These are phyloP conservation scores for Entonaema liquescens DNA, from an alignment of 495 filamentous ascomycete genomes.

Conservation along the genomic window DNA sequence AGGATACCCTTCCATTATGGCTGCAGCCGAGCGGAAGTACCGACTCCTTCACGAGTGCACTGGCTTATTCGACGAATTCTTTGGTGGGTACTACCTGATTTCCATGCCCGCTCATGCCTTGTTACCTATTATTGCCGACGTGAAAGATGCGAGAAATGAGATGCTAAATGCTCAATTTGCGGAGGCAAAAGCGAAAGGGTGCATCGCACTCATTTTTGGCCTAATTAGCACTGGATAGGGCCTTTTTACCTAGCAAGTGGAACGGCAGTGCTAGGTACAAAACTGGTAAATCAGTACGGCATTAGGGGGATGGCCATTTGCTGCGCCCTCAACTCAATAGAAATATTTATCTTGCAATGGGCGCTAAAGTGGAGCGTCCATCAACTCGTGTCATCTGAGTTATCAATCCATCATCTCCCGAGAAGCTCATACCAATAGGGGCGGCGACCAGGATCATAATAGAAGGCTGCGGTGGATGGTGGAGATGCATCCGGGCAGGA, in stretches of 20 bases:
- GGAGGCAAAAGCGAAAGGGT: conserved; percentile 39
- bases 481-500: conserved; percentile 5
- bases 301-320: conserved; percentile 30
- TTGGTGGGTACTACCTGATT: conserved; percentile 23
- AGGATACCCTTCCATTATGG: conserved; percentile 19
- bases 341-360: conserved; percentile 1
- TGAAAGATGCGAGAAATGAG: conserved; percentile 13
- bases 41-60: conserved; percentile 21
- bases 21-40: conserved; percentile 27
- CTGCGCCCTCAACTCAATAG: conserved; percentile 23
- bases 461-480: conserved; percentile 43
- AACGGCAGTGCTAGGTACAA: neutral
- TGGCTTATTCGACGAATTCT: conserved; percentile 13
- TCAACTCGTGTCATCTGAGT: conserved; percentile 47
- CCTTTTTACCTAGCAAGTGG: conserved; percentile 11
- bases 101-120: conserved; percentile 27
- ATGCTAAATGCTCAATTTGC: conserved; percentile 16
- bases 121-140: conserved; percentile 7
- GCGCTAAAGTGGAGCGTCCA: conserved; percentile 15
- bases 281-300: conserved; percentile 23
- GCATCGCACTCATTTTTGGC: conserved; percentile 48
- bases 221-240: too few relatives aligned
- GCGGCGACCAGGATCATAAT: conserved; percentile 52
- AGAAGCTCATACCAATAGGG: conserved; percentile 49
- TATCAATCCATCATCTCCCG: conserved; percentile 44